Base-by-base conservation (phyloP, 768 basidiomycete species). In the Suillus bovinus region DNA sequence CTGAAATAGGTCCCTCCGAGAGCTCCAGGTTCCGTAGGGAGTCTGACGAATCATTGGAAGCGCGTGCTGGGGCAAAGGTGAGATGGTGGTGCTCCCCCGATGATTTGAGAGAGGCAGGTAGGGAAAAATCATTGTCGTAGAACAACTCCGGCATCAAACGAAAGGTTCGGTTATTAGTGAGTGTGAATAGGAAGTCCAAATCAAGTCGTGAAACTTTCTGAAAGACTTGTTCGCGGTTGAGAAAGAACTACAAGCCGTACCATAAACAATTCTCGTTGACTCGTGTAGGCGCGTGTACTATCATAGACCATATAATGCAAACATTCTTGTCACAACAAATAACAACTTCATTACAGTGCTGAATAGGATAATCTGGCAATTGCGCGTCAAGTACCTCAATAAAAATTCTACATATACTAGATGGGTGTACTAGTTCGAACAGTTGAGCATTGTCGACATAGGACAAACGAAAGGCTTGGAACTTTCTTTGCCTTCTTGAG, bases 11-110 rank as follows among this genome's bases (percentile, higher is more conserved):
- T 5, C 87, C 89, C 58, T 91, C 86, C 0, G 86, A 82, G 59
- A 93, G 77, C 75, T 96, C 94, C 29, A 96, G 79, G 31, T 89
- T 89, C 60, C 91, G 84, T 60, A 96, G 77, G 17, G 91, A 92
- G 59, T 88, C 86, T 31, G 85, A 82, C 1, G 93, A 94, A 61
- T 88, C 89, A 64, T 74, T 63, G 47, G 64, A 63, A 4, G 46
- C 34, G 29, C 33, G 58, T 14, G 44, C 59, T 16, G 59, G 33
- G 34, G 10, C 5, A 24, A 31, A 59, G 2, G 66, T 41, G 36
- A 67, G 53, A 47, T 61, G 61, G 8, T 58, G 39, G 20, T 60
- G 65, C 33, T 70, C 66, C 36, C 56, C 38, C 2, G 69, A 54
- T 8, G 62, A 55, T 33, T 67, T 65, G 46, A 39, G 31, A 39